phyloP scores from a whole-genome alignment of 805 yeast species.

The Yarrowia alimentaria region DNA sequence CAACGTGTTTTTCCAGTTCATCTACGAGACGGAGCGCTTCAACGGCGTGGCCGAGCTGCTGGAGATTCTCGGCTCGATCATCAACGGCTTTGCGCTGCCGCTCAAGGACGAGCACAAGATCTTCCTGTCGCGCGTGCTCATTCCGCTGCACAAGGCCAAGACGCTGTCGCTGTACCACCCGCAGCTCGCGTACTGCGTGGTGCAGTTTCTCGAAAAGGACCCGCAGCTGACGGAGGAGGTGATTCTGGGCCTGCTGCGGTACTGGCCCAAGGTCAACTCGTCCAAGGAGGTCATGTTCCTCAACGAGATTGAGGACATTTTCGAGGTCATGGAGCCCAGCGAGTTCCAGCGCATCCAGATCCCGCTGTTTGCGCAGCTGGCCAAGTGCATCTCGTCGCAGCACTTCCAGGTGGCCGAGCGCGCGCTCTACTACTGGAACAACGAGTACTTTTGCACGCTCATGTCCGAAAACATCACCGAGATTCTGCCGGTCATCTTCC shows the following conservation, averaged over 20 bases:
- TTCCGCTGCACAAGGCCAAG: slow-evolving; percentile 91
- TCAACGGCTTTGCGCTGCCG: slow-evolving; percentile 96
- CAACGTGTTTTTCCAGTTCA: slow-evolving; percentile 88
- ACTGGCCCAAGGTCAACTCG: slow-evolving; percentile 94
- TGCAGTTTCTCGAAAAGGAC: slow-evolving; percentile 94
- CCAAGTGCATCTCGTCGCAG: slow-evolving; percentile 89
- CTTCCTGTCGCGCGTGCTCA: slow-evolving; percentile 76
- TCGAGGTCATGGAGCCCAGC: slow-evolving; percentile 90
- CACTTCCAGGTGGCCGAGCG: slow-evolving; percentile 98
- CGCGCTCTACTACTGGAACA: slow-evolving; percentile 89
- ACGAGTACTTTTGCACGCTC: slow-evolving; percentile 85
- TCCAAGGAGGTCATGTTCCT: slow-evolving; percentile 95
- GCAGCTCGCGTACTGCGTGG: slow-evolving; percentile 93
- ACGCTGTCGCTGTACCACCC: slow-evolving; percentile 90
- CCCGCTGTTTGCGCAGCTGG: slow-evolving; percentile 88
- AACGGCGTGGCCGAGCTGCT: slow-evolving; percentile 93
- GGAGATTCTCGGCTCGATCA: slow-evolving; percentile 93
- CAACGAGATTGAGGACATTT: slow-evolving; percentile 93
- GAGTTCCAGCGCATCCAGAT: slow-evolving; percentile 90
- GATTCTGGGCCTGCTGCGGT: slow-evolving; percentile 86
- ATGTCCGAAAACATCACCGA: slow-evolving; percentile 88
- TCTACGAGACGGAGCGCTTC: slow-evolving; percentile 92
- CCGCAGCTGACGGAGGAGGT: slow-evolving; percentile 91
- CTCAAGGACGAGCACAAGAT: slow-evolving; percentile 95
- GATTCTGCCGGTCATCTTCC: slow-evolving; percentile 86